Evolutionary conservation across 2,329 filamentous ascomycete species (phyloP).

Genomic region (Decorospora gaudefroyi): DNA sequence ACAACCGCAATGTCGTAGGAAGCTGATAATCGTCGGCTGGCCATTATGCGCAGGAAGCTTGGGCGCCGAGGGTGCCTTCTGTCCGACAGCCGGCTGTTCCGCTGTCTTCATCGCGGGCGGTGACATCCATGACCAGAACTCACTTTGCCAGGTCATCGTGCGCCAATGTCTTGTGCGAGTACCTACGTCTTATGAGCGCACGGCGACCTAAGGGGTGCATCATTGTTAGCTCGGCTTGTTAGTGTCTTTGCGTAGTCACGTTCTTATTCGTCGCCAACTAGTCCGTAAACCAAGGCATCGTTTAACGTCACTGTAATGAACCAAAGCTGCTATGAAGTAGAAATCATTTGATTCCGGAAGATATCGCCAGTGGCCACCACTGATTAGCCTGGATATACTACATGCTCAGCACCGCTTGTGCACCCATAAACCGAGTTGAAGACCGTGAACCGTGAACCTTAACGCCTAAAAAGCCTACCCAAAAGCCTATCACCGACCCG

Average conservation of each 20-base stretch:
- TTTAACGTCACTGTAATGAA: too few relatives aligned
- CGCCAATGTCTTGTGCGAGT: too few relatives aligned
- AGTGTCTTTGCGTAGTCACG: too few relatives aligned
- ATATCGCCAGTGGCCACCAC: constrained; percentile 44
- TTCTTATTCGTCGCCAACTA: too few relatives aligned
- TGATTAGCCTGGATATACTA: constrained; percentile 48
- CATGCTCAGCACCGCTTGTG: constrained; percentile 45
- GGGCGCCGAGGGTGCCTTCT: constrained; percentile 60
- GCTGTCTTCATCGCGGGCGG: constrained; percentile 40
- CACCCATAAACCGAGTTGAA: constrained; percentile 45
- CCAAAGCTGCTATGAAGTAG: too few relatives aligned
- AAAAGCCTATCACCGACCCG: constrained; percentile 32
- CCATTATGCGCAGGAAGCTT: constrained; percentile 57
- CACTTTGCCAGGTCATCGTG: constrained; percentile 48
- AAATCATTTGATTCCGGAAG: constrained; percentile 41
- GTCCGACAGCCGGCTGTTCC: constrained; percentile 58
- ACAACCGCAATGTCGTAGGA: constrained; percentile 74
- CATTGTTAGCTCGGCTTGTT: too few relatives aligned
- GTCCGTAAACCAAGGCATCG: too few relatives aligned
- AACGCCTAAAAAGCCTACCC: constrained; percentile 44
- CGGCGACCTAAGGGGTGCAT: too few relatives aligned
- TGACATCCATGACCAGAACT: constrained; percentile 51
- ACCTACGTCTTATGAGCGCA: too few relatives aligned
- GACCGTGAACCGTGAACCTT: constrained; percentile 46
- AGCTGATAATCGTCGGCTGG: constrained; percentile 66